Conservation (phyloP, 2,329 filamentous ascomycete species). For the Clarireedia monteithiana region DNA sequence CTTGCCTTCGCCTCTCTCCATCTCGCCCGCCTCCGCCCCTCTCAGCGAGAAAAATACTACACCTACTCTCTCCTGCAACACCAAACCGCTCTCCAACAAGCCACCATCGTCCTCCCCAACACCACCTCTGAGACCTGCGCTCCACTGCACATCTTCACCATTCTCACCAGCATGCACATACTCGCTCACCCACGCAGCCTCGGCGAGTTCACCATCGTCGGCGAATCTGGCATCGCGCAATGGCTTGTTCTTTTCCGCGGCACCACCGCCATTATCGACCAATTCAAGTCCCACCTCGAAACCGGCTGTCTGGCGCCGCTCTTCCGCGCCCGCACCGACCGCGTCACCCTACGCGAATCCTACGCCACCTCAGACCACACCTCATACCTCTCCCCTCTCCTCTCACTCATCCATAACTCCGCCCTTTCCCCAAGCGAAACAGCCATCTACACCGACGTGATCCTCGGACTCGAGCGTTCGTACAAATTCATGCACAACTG, state of each 20-base stretch:
- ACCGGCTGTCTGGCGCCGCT: background rate
- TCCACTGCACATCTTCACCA: conserved; percentile 31
- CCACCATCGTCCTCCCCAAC: conserved; percentile 25
- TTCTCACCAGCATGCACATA: conserved; percentile 29
- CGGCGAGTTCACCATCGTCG: conserved; percentile 28
- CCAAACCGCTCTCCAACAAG: conserved; percentile 18
- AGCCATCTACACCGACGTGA: conserved; percentile 12
- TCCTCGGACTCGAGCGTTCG: conserved; percentile 28
- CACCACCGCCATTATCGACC: background rate
- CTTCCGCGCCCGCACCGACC: background rate
- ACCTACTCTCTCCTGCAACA: conserved; percentile 31
- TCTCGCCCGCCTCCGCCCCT: conserved; percentile 33
- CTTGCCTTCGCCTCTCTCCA: conserved; percentile 41
- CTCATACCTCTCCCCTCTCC: too few species aligned
- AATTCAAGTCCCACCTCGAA: background rate
- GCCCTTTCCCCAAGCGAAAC: background rate
- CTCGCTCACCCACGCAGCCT: conserved; percentile 28
- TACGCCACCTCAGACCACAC: background rate
- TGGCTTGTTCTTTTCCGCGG: conserved; percentile 29
- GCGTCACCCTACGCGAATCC: background rate
- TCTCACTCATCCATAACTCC: too few species aligned
- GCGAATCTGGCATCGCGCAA: conserved; percentile 25
- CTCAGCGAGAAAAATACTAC: conserved; percentile 30
- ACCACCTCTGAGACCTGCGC: conserved; percentile 25
- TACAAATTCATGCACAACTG: conserved; percentile 21